phyloP scores from a whole-genome alignment of 768 basidiomycete species.

The Russula virescens region DNA sequence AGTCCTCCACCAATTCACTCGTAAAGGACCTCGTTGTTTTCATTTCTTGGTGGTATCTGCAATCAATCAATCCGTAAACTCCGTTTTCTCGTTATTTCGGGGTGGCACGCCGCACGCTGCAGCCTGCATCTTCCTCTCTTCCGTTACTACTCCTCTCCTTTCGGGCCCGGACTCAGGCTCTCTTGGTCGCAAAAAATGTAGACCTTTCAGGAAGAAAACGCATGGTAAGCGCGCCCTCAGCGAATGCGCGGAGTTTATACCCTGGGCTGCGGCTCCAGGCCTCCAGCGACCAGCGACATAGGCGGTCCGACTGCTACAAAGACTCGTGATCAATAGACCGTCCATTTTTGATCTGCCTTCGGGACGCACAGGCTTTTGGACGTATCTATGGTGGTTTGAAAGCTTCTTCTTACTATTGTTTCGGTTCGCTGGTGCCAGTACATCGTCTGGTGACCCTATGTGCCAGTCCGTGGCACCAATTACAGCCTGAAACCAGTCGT shows the following conservation, averaged over 20 bases:
- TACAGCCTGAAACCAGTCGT: not conserved
- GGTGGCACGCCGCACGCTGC: too few relatives aligned
- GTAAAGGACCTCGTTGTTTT: too few relatives aligned
- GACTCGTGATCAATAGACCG: not conserved
- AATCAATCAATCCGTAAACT: too few relatives aligned
- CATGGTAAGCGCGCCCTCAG: not conserved
- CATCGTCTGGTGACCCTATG: not conserved
- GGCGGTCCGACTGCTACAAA: too few relatives aligned
- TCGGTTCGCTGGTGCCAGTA: not conserved
- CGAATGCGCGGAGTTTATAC: not conserved
- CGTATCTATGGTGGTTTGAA: not conserved
- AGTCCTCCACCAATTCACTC: too few relatives aligned
- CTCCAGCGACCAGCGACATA: not conserved
- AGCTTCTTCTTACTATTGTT: not conserved
- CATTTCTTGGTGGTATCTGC: too few relatives aligned
- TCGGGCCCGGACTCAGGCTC: not conserved
- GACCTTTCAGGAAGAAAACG: not conserved
- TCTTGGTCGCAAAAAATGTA: not conserved
- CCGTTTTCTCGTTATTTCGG: too few relatives aligned
- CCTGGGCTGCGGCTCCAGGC: not conserved
- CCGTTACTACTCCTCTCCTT: not conserved
- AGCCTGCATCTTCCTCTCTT: not conserved
- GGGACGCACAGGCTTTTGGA: conserved; percentile 7
- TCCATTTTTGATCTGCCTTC: not conserved
- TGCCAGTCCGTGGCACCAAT: not conserved